Evolutionary conservation across 129 eudicot species (phyloP).

Genomic region (Arctium lappa): DNA sequence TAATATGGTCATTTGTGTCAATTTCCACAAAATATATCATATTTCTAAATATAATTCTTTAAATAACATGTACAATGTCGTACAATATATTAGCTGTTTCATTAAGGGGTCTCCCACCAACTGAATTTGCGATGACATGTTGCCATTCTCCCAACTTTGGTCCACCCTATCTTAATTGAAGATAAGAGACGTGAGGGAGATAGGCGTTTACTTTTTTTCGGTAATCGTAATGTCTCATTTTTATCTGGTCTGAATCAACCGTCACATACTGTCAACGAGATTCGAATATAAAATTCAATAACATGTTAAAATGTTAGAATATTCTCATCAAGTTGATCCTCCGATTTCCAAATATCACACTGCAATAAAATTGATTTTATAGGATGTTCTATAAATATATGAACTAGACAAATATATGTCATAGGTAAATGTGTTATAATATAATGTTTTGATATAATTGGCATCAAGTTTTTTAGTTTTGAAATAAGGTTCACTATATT

Average conservation of each 20-base stretch:
- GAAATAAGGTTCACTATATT: no score
- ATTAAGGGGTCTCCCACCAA: slow-evolving; percentile 9
- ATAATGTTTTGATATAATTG: not conserved
- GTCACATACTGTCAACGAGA: not conserved
- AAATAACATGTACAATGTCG: slow-evolving; percentile 6
- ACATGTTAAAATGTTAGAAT: not conserved
- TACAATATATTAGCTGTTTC: slow-evolving; percentile 5
- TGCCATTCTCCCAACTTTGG: slow-evolving; percentile 9
- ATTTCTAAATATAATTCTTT: not conserved
- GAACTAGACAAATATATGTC: not conserved
- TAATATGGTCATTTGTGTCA: no score
- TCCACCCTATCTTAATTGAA: slow-evolving; percentile 10
- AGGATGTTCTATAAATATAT: no score
- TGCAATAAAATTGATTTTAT: not conserved
- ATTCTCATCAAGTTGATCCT: not conserved
- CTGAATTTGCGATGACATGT: slow-evolving; percentile 15
- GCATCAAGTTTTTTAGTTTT: not conserved
- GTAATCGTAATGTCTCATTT: not conserved
- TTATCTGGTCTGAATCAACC: not conserved
- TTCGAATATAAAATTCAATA: not conserved
- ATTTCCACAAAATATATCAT: not conserved
- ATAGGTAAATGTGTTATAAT: no score
- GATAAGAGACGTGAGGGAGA: slow-evolving; percentile 20
- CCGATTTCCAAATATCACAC: not conserved
- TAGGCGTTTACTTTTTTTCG: slow-evolving; percentile 11